These are phyloP conservation scores for Beta vulgaris DNA, from an alignment of 148 eudicot species.

Conservation along the genomic window DNA sequence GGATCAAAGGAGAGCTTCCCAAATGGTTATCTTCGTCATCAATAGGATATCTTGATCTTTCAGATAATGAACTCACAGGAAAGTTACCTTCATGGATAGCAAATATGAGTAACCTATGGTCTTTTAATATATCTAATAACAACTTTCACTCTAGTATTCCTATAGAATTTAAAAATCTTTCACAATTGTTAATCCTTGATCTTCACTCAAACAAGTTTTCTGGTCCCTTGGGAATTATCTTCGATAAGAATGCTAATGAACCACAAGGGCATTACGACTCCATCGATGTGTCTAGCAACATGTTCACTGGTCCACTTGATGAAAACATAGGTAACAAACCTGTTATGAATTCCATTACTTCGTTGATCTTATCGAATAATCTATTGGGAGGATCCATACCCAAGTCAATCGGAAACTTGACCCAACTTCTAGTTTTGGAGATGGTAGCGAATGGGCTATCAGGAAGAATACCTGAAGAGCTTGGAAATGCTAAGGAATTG, in stretches of 20 bases:
- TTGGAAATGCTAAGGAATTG: conserved; percentile 43
- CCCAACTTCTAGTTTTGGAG: conserved; percentile 37
- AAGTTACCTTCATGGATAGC: conserved; percentile 78
- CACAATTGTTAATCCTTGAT: conserved; percentile 52
- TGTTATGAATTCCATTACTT: conserved; percentile 38
- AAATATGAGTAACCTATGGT: conserved; percentile 62
- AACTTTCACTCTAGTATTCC: conserved; percentile 49
- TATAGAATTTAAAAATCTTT: conserved; percentile 41
- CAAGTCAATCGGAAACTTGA: conserved; percentile 53
- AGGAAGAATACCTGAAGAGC: conserved; percentile 55
- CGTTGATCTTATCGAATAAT: conserved; percentile 58
- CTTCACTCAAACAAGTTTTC: conserved; percentile 66
- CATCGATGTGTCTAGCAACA: conserved; percentile 64
- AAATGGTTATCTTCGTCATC: conserved; percentile 46
- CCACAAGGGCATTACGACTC: conserved; percentile 52
- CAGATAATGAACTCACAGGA: conserved; percentile 53
- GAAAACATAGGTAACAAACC: conserved; percentile 38
- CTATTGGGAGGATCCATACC: conserved; percentile 65
- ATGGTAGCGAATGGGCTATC: conserved; percentile 34
- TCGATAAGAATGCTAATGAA: too few relatives aligned
- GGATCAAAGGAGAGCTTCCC: conserved; percentile 59
- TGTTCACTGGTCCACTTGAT: conserved; percentile 50
- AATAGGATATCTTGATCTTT: conserved; percentile 56
- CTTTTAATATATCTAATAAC: conserved; percentile 64
- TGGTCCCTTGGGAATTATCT: conserved; percentile 41